Evolutionary conservation across 2,329 filamentous ascomycete genomes (phyloP), one percentile per base, ranked within the genome.

Genomic region (Cyphellophora europaea): DNA sequence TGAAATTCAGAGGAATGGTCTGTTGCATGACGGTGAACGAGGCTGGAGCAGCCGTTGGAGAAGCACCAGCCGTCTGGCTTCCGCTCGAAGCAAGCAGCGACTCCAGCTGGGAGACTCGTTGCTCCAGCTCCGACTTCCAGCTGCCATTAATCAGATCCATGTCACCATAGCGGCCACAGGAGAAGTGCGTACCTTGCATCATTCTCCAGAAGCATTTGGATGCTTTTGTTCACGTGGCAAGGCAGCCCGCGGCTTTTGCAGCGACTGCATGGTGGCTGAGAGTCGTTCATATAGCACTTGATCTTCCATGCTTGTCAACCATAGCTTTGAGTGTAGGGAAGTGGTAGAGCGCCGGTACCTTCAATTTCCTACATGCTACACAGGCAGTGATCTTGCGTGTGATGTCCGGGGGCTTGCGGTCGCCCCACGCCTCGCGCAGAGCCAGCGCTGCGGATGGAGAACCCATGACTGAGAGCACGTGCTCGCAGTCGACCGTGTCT

Each of bases 181-280:
- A n/a, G n/a, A n/a, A n/a, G n/a, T n/a, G n/a, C n/a, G n/a, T n/a
- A n/a, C n/a, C n/a, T n/a, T n/a, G 37, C 33, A 27, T 47, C 42
- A 27, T 33, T 36, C 29, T 44, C 42, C 3, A 47, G 53, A 41
- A 70, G 48, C 16, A 65, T 67, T 47, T 64, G 61, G n/a, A 64
- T 54, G 41, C 65, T 69, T 37, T 69, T 69, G 45, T 71, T 70
- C 29, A 70, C 54, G 13, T 69, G 54, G 41, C 67, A 71, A 19
- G 65, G 62, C 21, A 70, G 41, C 3, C 61, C 61, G 47, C 67
- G 61, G 36, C 67, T 63, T 27, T 56, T 55, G 49, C 67, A 71
- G 32, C 67, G 53, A 32, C 61, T 62, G 47, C 67, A 71, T 8
- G 60, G 56, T 14, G 64, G 46, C 40, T 66, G 58, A 5, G 65